Evolutionary conservation across 1,284 basidiomycete species (phyloP).

Genomic region (Ceratobasidium sp.): DNA sequence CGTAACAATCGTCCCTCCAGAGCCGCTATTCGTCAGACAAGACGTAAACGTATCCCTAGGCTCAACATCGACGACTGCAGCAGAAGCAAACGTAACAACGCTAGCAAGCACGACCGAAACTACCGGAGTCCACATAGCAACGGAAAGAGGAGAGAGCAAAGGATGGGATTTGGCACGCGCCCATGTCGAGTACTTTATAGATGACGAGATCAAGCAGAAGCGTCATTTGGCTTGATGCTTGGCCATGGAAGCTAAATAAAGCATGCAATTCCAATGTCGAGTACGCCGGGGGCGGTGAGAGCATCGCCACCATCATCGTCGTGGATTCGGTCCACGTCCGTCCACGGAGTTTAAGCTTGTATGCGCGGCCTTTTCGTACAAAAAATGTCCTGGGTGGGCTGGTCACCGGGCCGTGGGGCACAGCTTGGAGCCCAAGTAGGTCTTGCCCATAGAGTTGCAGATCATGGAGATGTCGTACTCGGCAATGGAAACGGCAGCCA

Average conservation of each 20-base stretch:
- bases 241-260: neutral
- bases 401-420: too few relatives aligned
- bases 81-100: slow-evolving; percentile 8
- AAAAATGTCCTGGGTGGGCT: too few relatives aligned
- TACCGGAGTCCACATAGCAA: slow-evolving; percentile 26
- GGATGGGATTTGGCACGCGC: neutral
- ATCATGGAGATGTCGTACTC: too few relatives aligned
- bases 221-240: neutral
- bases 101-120: slow-evolving; percentile 3
- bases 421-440: too few relatives aligned
- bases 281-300: slow-evolving; percentile 11
- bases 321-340: slow-evolving; percentile 32
- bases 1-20: neutral
- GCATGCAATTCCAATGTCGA: neutral
- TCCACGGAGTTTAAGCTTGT: too few relatives aligned
- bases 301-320: slow-evolving; percentile 18
- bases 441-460: too few relatives aligned
- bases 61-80: neutral
- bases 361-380: too few relatives aligned
- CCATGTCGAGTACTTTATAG: slow-evolving; percentile 10
- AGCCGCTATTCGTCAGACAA: slow-evolving; percentile 20
- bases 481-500: too few relatives aligned
- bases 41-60: slow-evolving; percentile 21
- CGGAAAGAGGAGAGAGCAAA: neutral
- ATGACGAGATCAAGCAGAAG: too few relatives aligned